These are phyloP conservation scores for Persicaria maculosa DNA, from an alignment of 148 eudicot genomes.

Conservation along the genomic window DNA sequence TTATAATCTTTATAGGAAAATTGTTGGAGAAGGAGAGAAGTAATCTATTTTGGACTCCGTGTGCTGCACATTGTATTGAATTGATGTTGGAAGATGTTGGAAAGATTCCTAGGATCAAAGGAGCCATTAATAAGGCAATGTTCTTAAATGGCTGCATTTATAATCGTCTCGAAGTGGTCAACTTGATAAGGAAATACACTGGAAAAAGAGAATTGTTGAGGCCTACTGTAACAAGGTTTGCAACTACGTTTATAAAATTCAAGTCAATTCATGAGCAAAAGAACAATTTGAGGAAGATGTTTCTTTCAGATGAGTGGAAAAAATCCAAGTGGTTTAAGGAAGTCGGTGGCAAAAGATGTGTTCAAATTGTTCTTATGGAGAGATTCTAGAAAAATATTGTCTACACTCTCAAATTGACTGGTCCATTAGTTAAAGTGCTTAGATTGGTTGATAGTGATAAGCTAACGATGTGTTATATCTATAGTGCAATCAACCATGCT, in stretches of 20 bases:
- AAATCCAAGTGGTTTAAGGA: neutral
- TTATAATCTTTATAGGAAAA: too few species aligned
- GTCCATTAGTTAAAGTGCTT: too few species aligned
- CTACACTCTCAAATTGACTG: too few species aligned
- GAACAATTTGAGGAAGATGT: slow-evolving; percentile 13
- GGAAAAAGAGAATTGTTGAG: slow-evolving; percentile 9
- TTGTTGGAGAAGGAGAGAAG: neutral
- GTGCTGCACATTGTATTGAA: slow-evolving; percentile 13
- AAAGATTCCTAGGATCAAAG: slow-evolving; percentile 8
- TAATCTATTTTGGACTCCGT: slow-evolving; percentile 11
- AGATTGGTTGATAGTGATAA: too few species aligned
- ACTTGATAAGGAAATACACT: slow-evolving; percentile 4
- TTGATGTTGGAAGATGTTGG: slow-evolving; percentile 17
- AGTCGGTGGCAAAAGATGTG: too few species aligned
- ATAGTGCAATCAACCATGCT: too few species aligned
- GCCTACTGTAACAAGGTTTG: slow-evolving; percentile 2
- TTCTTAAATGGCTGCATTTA: slow-evolving; percentile 3
- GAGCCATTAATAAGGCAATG: slow-evolving; percentile 6
- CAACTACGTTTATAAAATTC: slow-evolving; percentile 20
- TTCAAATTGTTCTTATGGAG: too few species aligned
- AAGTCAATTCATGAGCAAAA: slow-evolving; percentile 3
- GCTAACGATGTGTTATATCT: too few species aligned
- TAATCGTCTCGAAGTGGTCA: neutral
- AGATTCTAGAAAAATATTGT: too few species aligned
- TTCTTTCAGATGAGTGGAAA: slow-evolving; percentile 11